phyloP scores from a whole-genome alignment of 2,329 filamentous ascomycete species.

The Periconia sp. region DNA sequence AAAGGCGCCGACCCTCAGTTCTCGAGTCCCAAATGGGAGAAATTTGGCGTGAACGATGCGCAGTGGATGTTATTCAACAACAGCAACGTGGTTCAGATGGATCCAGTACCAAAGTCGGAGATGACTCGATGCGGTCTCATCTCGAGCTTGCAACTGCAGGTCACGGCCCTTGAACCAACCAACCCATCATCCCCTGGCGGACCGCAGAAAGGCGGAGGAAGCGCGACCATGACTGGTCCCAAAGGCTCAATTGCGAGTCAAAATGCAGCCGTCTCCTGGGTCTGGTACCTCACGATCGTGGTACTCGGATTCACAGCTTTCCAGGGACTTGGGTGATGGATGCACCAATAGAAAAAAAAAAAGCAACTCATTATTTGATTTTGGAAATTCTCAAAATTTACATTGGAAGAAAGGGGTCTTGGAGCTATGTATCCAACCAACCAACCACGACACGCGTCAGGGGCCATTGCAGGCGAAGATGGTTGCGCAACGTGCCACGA shows the following conservation, averaged over 20 bases:
- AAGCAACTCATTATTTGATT: background rate
- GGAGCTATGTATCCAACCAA: background rate
- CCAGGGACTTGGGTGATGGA: constrained; percentile 9
- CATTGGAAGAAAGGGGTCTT: background rate
- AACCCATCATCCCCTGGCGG: background rate
- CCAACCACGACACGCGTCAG: background rate
- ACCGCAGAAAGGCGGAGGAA: constrained; percentile 1
- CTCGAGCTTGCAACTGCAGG: constrained; percentile 26
- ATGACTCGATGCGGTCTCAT: constrained; percentile 26
- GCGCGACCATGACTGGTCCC: constrained; percentile 1
- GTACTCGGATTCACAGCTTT: constrained; percentile 8
- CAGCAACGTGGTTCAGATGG: constrained; percentile 32
- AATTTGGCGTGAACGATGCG: constrained; percentile 16
- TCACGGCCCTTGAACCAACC: constrained; percentile 11
- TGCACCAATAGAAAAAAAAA: background rate
- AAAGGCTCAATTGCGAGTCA: background rate
- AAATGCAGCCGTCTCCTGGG: background rate
- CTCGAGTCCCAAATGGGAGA: constrained; percentile 29
- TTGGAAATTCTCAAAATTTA: background rate
- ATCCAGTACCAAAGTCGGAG: constrained; percentile 23
- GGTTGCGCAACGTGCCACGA: background rate
- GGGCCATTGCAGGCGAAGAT: background rate
- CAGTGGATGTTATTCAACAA: constrained; percentile 31
- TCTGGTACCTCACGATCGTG: constrained; percentile 4
- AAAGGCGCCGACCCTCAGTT: constrained; percentile 16